Conservation (phyloP, 768 basidiomycete genomes). For the Rhizopogon roseolus region DNA sequence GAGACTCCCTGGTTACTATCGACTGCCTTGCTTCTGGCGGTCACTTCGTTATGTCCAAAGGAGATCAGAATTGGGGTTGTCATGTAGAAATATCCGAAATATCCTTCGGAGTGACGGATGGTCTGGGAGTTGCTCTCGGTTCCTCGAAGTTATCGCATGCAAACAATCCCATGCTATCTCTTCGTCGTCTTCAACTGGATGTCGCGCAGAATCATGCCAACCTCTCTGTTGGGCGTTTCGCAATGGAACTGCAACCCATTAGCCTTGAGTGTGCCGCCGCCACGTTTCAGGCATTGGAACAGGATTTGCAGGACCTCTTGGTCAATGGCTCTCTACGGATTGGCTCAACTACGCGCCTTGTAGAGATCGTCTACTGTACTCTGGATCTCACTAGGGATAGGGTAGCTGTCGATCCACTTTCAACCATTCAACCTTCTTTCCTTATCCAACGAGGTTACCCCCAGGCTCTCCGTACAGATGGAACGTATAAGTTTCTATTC, state of each 20-base stretch:
- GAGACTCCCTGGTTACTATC: not conserved
- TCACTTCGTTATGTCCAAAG: not conserved
- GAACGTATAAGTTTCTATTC: conserved; percentile 71
- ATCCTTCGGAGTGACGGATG: not conserved
- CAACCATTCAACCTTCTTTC: conserved; percentile 80
- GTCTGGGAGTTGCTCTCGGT: not conserved
- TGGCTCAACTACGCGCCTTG: not conserved
- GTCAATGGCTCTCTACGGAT: not conserved
- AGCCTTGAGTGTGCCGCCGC: conserved; percentile 25
- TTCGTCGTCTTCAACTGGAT: not conserved
- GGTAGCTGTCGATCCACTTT: conserved; percentile 66
- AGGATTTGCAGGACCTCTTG: conserved; percentile 9
- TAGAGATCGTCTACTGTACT: conserved; percentile 31
- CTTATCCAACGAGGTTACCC: conserved; percentile 74
- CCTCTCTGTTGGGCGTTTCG: conserved; percentile 17
- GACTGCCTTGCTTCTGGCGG: not conserved
- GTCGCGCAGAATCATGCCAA: not conserved
- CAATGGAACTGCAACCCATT: conserved; percentile 21
- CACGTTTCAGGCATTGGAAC: conserved; percentile 9
- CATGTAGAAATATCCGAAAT: not conserved
- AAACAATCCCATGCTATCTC: not conserved
- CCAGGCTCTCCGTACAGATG: conserved; percentile 60
- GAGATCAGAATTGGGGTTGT: not conserved
- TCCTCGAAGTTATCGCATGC: not conserved
- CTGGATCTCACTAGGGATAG: conserved; percentile 39